Base-by-base conservation (phyloP, 768 basidiomycete species). In the Flagelloscypha sp. region DNA sequence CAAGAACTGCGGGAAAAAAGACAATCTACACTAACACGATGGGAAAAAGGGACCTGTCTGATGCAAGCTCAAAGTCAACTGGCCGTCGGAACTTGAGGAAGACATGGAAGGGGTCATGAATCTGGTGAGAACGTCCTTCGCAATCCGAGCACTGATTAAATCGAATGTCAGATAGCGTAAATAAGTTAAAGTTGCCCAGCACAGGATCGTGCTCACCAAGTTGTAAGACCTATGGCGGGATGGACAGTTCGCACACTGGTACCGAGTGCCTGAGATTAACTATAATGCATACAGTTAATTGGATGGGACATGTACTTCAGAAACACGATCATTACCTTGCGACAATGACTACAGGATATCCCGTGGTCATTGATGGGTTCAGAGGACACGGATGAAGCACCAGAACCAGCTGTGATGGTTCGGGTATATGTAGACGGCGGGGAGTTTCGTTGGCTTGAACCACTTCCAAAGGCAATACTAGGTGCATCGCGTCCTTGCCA, bases 161-260 rank as follows among this genome's bases (percentile, higher is more conserved):
- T 36, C 21, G 24, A 37, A 43, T 17, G 25, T 27, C 36, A 31
- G 16, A 29, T 12, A 15, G 22, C 8, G 30, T 2, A 18, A 35
- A 43, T 18, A 39, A 28, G 37, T 32, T n/a, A 27, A 18, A 37
- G 4, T n/a, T 1, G 5, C 5, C 10, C 33, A 31, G 35, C 12
- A 42, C 56, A 13, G 13, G 10, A 30, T 25, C 15, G 10, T 5
- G 55, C 74, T 38, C 52, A 94, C 92, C 49, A 95, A 58, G 53
- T 72, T 93, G 55, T 74, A 92, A 7, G 74, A 55, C 13, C 59
- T 61, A 0, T 87, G 79, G 24, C 63, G 64, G 4, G 90, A 90
- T 0, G 87, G 75, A 48, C 93, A 97, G 41, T 80, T 83, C 10
- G 83, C 87, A 51, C 93, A 97, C 52, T 95, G 92, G 54, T 83